Conservation (phyloP, 176 grass and related monocot genomes). For the Dactylis glomerata region DNA sequence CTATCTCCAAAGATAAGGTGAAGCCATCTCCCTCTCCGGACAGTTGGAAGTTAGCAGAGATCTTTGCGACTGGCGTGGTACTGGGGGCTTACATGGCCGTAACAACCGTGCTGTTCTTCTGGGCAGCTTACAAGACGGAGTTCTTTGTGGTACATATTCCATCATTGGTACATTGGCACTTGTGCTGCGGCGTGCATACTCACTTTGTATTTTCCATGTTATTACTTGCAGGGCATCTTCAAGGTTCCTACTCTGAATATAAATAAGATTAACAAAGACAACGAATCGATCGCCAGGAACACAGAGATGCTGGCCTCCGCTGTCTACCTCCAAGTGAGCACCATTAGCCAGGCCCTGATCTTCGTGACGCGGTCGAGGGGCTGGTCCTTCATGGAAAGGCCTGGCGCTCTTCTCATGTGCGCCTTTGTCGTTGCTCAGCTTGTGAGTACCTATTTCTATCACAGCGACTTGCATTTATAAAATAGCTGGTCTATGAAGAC, state of each 20-base stretch:
- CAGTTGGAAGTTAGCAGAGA: slow-evolving; percentile 65
- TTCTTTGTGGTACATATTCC: slow-evolving; percentile 42
- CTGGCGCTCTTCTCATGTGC: slow-evolving; percentile 50
- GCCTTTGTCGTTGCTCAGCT: slow-evolving; percentile 59
- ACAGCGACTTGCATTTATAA: not conserved
- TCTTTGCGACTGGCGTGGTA: slow-evolving; percentile 60
- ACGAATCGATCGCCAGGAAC: not conserved
- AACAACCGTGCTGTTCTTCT: slow-evolving; percentile 50
- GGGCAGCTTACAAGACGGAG: slow-evolving; percentile 40
- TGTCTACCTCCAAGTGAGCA: slow-evolving; percentile 80
- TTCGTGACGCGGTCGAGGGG: slow-evolving; percentile 75
- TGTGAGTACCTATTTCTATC: slow-evolving; percentile 30
- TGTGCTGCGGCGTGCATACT: not conserved
- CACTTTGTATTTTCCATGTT: slow-evolving; percentile 3
- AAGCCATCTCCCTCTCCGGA: slow-evolving; percentile 61
- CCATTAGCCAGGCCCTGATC: slow-evolving; percentile 72
- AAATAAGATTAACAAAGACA: not conserved
- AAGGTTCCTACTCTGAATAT: slow-evolving; percentile 37
- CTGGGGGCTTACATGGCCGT: slow-evolving; percentile 58
- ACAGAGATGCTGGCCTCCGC: slow-evolving; percentile 50
- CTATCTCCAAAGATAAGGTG: slow-evolving; percentile 66
- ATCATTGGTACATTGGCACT: not conserved
- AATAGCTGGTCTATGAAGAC: not conserved
- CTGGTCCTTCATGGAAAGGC: slow-evolving; percentile 65
- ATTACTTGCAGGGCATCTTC: slow-evolving; percentile 43